Evolutionary conservation across 768 basidiomycete species (phyloP).

Genomic region (Cubamyces sp.): DNA sequence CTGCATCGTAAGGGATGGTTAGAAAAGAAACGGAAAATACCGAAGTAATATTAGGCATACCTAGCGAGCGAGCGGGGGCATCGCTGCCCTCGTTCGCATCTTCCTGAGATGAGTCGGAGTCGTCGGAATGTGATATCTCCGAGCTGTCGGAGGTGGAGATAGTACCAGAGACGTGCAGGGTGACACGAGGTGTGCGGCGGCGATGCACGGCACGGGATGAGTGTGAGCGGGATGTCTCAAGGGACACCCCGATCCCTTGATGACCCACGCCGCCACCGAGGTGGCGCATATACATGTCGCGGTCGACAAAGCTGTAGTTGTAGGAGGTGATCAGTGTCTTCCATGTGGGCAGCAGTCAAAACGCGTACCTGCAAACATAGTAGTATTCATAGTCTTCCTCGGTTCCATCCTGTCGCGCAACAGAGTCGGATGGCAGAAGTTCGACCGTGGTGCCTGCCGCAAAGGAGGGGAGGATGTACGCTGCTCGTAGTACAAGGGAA

Average conservation of each 20-base stretch:
- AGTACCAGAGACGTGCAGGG: too few species aligned
- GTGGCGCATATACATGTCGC: constrained; percentile 23
- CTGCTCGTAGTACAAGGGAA: constrained; percentile 39
- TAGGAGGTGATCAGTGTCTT: background rate
- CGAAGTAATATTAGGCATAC: too few species aligned
- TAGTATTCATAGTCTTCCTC: constrained; percentile 23
- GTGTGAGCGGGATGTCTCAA: too few species aligned
- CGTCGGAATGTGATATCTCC: too few species aligned
- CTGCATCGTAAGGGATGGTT: too few species aligned
- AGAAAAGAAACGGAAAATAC: too few species aligned
- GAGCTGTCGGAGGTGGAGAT: too few species aligned
- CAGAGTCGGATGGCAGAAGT: background rate
- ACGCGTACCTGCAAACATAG: constrained; percentile 28
- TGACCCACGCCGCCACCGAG: constrained; percentile 19
- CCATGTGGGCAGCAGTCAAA: background rate
- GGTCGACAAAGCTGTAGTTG: constrained; percentile 23
- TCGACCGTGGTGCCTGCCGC: constrained; percentile 25
- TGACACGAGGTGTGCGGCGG: too few species aligned
- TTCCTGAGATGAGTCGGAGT: too few species aligned
- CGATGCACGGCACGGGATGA: too few species aligned
- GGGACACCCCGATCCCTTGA: background rate
- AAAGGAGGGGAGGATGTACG: constrained; percentile 49
- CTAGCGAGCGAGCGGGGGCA: too few species aligned
- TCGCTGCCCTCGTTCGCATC: too few species aligned
- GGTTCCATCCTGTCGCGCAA: background rate